Conservation (phyloP, 768 basidiomycete species). For the Naematelia aurantialba region DNA sequence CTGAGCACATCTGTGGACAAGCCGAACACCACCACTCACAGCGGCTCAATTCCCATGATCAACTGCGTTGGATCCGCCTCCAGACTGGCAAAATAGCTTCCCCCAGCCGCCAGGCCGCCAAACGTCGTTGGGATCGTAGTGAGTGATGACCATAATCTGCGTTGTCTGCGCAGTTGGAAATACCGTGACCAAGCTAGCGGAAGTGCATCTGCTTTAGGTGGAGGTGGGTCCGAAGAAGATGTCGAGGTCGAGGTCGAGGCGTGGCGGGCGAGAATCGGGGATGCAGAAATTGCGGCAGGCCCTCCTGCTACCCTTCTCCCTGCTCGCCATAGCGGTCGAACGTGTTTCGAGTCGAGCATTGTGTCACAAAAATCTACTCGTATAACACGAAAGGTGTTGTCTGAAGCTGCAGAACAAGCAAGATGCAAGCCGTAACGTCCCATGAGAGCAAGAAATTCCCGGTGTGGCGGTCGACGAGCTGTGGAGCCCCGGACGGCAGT, state of each 20-base stretch:
- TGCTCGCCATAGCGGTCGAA: neutral
- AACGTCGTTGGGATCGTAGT: constrained; percentile 46
- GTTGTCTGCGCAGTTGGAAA: constrained; percentile 36
- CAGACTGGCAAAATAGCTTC: constrained; percentile 45
- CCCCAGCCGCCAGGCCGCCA: constrained; percentile 38
- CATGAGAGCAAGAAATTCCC: neutral
- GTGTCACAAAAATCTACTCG: neutral
- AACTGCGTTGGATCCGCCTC: constrained; percentile 46
- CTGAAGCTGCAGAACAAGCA: neutral
- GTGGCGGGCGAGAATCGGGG: constrained; percentile 1
- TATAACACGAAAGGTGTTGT: neutral
- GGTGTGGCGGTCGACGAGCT: neutral
- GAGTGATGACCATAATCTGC: constrained; percentile 37
- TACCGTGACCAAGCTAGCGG: constrained; percentile 49
- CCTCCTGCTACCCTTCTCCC: too few species aligned
- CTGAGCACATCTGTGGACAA: too few species aligned
- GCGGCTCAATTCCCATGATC: constrained; percentile 49
- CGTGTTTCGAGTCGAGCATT: neutral
- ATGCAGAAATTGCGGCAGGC: neutral
- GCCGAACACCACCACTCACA: constrained; percentile 24
- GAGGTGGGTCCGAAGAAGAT: constrained; percentile 3
- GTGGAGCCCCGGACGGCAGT: constrained; percentile 3
- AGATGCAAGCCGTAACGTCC: too few species aligned
- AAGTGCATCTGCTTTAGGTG: neutral
- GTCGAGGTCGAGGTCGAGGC: constrained; percentile 19